Evolutionary conservation across 495 filamentous ascomycete genomes (phyloP), one percentile per base, ranked within the genome.

Genomic region (Staphylotrichum longicolle): DNA sequence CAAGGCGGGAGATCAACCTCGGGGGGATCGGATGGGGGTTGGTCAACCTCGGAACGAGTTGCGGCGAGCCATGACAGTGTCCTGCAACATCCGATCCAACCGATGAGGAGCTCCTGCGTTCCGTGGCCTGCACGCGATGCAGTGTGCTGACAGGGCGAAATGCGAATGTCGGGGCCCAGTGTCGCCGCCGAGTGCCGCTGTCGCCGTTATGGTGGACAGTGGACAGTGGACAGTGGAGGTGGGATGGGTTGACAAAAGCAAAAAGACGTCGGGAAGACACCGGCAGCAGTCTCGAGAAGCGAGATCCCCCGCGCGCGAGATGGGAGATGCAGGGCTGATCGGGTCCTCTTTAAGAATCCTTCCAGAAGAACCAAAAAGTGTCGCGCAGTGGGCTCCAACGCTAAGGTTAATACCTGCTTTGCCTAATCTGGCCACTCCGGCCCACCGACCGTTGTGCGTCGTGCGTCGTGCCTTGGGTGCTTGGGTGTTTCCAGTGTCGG

Each of bases 41-140:
- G 11, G 27, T 61, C 63, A 65, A 58, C 58, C 58, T 61, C 58
- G 58, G 63, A 61, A 49, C 47, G 54, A 63, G 40, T 57, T 60
- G 44, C 60, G 47, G 61, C 64, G 61, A 63, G 64, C 60, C 64
- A 66, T 63, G 61, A 46, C 48, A 57, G 39, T n/a, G 44, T 39
- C 39, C 14, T 40, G 47, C 40, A 37, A 32, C 32, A 12, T 46
- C 45, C 33, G 14, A 39, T 7, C 32, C 39, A 53, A 51, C 27
- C 44, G 40, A 30, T n/a, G 32, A 41, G 40, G n/a, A 33, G 5
- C 27, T 37, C 51, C 41, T 32, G 58, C 50, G 58, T 9, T 42
- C 20, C 12, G 47, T 9, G 53, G 20, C 27, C 39, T 32, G 52
- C 39, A 54, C 37, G 35, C 41, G 52, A 35, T 27, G 60, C 33